These are phyloP conservation scores for Allodekkera sacchari DNA, from an alignment of 805 yeast species.

Conservation along the genomic window DNA sequence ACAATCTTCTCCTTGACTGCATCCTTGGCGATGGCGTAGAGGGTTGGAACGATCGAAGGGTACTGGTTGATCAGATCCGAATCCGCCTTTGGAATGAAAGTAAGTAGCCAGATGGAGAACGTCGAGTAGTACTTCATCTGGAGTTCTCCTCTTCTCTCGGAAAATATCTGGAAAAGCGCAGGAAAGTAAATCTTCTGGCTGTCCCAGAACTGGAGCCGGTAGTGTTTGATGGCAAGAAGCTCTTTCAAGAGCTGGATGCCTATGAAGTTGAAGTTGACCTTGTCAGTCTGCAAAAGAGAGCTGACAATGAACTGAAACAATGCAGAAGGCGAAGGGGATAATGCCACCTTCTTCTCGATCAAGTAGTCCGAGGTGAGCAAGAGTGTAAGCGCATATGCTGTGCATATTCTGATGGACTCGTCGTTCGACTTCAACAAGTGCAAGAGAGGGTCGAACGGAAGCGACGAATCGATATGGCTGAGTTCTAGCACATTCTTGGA, in stretches of 20 bases:
- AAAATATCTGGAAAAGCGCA: constrained; percentile 38
- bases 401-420: constrained; percentile 45
- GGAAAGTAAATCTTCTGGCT: constrained; percentile 37
- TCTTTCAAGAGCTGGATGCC: constrained; percentile 59
- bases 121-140: constrained; percentile 81
- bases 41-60: constrained; percentile 44
- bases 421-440: constrained; percentile 48
- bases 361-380: constrained; percentile 29
- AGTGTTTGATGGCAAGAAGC: constrained; percentile 44
- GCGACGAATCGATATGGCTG: constrained; percentile 31
- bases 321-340: constrained; percentile 29
- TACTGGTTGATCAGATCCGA: constrained; percentile 39
- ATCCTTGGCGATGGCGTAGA: constrained; percentile 54
- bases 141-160: constrained; percentile 40
- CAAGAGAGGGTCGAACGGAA: constrained; percentile 47
- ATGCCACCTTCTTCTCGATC: constrained; percentile 19
- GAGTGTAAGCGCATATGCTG: constrained; percentile 45
- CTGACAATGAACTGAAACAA: constrained; percentile 29
- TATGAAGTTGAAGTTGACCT: constrained; percentile 47
- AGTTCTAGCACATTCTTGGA: constrained; percentile 29
- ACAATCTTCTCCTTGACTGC: constrained; percentile 91
- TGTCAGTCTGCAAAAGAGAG: constrained; percentile 23
- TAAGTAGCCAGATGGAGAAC: constrained; percentile 74
- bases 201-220: constrained; percentile 45
- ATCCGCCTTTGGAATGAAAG: constrained; percentile 57